phyloP scores from a whole-genome alignment of 2,329 filamentous ascomycete genomes.

The Fusarium odoratissimum region DNA sequence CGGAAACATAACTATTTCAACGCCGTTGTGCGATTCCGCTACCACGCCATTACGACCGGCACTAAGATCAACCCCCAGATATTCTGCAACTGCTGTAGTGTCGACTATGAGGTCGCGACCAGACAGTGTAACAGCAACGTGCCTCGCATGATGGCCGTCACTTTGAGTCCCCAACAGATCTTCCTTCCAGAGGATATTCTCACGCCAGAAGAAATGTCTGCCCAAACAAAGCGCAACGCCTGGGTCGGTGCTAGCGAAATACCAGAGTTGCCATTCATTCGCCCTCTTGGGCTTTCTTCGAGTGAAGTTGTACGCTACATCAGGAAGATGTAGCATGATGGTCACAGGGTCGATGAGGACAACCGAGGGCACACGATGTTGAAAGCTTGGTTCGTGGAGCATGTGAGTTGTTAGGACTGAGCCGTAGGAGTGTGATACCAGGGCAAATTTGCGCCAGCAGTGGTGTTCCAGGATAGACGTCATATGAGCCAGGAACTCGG shows the following conservation, averaged over 20 bases:
- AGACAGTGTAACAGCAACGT: slow-evolving; percentile 68
- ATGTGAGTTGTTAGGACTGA: slow-evolving; percentile 72
- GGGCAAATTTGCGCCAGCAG: slow-evolving; percentile 67
- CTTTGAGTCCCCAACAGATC: slow-evolving; percentile 58
- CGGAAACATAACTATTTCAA: slow-evolving; percentile 71
- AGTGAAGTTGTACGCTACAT: slow-evolving; percentile 79
- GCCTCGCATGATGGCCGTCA: slow-evolving; percentile 42
- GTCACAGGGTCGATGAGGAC: slow-evolving; percentile 71
- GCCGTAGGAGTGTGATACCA: slow-evolving; percentile 74
- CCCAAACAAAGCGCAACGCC: slow-evolving; percentile 73
- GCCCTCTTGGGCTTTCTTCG: slow-evolving; percentile 62
- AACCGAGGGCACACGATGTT: slow-evolving; percentile 61
- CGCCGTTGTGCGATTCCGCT: slow-evolving; percentile 36
- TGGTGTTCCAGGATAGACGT: slow-evolving; percentile 67
- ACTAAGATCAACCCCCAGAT: slow-evolving; percentile 54
- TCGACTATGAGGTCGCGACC: slow-evolving; percentile 74
- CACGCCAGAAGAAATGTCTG: slow-evolving; percentile 77
- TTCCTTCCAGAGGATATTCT: slow-evolving; percentile 78
- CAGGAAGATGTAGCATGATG: slow-evolving; percentile 74
- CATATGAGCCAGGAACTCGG: slow-evolving; percentile 68
- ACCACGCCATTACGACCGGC: slow-evolving; percentile 12
- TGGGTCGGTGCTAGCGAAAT: slow-evolving; percentile 75
- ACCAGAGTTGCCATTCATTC: slow-evolving; percentile 78
- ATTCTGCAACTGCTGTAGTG: slow-evolving; percentile 66
- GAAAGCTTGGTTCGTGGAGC: slow-evolving; percentile 60